These are phyloP conservation scores for Gossypium thurberi DNA, from an alignment of 345 rosid genomes.

Conservation along the genomic window DNA sequence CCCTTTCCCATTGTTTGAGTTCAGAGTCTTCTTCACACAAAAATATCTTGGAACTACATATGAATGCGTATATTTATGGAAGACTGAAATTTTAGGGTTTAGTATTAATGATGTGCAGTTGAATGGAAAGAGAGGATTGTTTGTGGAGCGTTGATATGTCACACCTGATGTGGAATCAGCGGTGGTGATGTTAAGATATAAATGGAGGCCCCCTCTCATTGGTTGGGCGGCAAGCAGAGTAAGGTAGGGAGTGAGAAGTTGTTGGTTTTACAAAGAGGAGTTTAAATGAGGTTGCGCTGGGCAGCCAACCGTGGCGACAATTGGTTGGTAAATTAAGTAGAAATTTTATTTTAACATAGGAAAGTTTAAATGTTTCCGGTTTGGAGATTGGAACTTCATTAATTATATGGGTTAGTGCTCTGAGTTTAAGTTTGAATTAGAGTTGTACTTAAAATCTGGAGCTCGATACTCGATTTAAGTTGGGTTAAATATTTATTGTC, in stretches of 20 bases:
- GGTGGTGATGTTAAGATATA: constrained; percentile 10
- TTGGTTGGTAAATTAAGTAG: background rate
- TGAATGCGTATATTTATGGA: too few species aligned
- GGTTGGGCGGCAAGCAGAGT: constrained; percentile 17
- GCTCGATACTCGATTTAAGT: too few species aligned
- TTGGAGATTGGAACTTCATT: too few species aligned
- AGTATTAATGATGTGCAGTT: constrained; percentile 7
- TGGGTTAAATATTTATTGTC: too few species aligned
- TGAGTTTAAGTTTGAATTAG: too few species aligned
- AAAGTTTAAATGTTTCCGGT: too few species aligned
- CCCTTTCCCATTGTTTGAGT: too few species aligned
- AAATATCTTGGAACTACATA: too few species aligned
- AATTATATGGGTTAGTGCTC: too few species aligned
- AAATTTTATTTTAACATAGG: too few species aligned
- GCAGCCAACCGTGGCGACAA: background rate
- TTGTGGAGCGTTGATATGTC: background rate
- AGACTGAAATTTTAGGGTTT: background rate
- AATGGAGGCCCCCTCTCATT: background rate
- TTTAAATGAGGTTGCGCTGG: background rate
- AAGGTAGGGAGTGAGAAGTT: background rate
- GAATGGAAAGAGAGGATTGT: background rate
- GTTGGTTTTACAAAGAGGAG: background rate
- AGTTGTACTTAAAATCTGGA: too few species aligned
- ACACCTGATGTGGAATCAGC: background rate
- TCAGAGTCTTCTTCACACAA: too few species aligned